Percentiles rank a stretch among this genome's conserved stretches.
phyloP scores from a whole-genome alignment of 495 filamentous ascomycete genomes.

The Aspergillus kassunensis region DNA sequence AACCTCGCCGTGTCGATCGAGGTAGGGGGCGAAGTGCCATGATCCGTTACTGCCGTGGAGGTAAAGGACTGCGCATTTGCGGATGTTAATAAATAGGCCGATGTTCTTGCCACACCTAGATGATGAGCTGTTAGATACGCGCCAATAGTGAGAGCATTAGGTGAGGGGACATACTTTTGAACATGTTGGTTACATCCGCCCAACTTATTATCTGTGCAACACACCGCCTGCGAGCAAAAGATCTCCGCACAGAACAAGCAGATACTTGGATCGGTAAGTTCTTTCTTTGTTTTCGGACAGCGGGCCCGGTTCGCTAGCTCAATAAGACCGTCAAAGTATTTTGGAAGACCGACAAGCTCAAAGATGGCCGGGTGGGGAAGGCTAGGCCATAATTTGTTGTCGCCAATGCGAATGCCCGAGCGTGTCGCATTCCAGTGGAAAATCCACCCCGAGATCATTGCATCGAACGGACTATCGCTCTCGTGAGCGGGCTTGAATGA shows the following conservation, averaged over 20 bases:
- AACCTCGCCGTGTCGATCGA: conserved; percentile 91
- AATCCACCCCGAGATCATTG: conserved; percentile 76
- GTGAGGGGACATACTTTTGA: conserved; percentile 67
- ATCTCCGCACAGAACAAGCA: conserved; percentile 96
- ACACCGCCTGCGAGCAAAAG: conserved; percentile 90
- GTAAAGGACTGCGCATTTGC: conserved; percentile 88
- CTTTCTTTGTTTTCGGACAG: conserved; percentile 87
- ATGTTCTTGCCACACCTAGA: conserved; percentile 80
- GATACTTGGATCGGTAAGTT: conserved; percentile 80
- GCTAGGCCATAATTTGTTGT: conserved; percentile 41
- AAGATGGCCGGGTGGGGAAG: conserved; percentile 86
- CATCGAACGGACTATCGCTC: conserved; percentile 35
- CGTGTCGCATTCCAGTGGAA: conserved; percentile 55
- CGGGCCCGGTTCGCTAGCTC: conserved; percentile 81
- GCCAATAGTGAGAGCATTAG: too few species aligned
- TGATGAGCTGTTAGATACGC: background rate
- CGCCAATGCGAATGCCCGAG: conserved; percentile 37
- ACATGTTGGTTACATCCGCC: conserved; percentile 92
- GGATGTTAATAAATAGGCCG: conserved; percentile 91
- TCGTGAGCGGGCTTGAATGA: conserved; percentile 34
- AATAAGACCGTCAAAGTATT: conserved; percentile 87
- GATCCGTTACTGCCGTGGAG: conserved; percentile 76
- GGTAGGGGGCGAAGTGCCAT: conserved; percentile 84
- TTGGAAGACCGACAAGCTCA: conserved; percentile 88
- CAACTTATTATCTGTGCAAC: conserved; percentile 70